Base-by-base conservation (phyloP, 2,329 filamentous ascomycete species). In the Aspergillus tanneri region DNA sequence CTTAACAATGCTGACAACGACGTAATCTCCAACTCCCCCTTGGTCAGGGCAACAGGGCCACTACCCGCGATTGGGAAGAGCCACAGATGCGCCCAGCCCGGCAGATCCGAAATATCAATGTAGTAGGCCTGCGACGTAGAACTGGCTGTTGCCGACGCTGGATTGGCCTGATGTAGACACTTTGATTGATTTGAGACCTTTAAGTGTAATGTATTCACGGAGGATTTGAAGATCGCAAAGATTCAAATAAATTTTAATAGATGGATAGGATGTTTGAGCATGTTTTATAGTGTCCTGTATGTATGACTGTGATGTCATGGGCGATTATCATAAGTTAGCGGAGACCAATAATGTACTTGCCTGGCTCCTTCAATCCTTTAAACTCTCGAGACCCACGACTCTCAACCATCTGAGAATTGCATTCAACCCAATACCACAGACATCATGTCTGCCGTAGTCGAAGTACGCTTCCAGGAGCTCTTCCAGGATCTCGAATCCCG, bases 71-170 rank as follows among this genome's bases (percentile, higher is more conserved):
- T 74, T 0, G 83, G 77, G 60, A 82, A 81, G 1, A 87, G 70
- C 60, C 87, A 87, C 37, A 87, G 69, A 59, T 88, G 85, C 23
- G 75, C 77, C 81, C 78, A 86, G 14, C 84, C 84, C 5, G 78
- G 80, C 52, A 81, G 76, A 46, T 88, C 85, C 0, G 83, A 86
- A 2, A 86, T 64, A 56, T 88, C 85, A 11, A 87, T 70, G 59
- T 87, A 88, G 65, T 83, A 85, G 9, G 35, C 84, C 85, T 48
- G 79, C 84, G 73, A 91, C 86, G 73, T 93, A 91, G 66, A 89
- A 72, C 52, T 71, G 67, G 54, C 72, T 62, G 67, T 75, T 78
- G 58, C 88, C 88, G 65, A 92, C 86, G 65, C 77, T 86, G 49
- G 86, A 88, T 47, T 69, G 72, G 61, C 73, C 73, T 50, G 49